A percentile compares a stretch with the other conserved stretches of the same genome.
Evolutionary conservation across 441 rosid species (phyloP).

Genomic region (Rhodomyrtus psidioides): DNA sequence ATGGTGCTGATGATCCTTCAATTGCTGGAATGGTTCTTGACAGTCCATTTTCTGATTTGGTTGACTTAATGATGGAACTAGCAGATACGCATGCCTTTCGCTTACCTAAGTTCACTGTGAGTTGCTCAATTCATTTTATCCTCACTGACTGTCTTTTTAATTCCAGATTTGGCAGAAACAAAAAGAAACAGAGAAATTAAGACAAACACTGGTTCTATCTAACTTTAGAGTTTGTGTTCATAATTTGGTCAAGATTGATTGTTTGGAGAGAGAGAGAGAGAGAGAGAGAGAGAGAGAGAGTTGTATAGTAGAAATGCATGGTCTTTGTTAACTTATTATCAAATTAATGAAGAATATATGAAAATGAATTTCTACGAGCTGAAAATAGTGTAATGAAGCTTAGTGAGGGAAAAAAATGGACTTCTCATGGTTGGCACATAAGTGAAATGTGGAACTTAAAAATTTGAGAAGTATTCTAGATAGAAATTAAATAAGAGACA

Average conservation of each 20-base stretch:
- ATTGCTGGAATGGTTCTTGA: conserved; percentile 98
- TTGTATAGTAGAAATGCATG: neutral
- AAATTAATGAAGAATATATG: neutral
- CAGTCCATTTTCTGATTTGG: conserved; percentile 96
- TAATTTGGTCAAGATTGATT: neutral
- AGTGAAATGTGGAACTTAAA: neutral
- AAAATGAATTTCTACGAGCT: neutral
- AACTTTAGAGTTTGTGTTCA: neutral
- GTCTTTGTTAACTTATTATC: neutral
- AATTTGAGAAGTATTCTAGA: neutral
- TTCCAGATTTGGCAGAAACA: neutral
- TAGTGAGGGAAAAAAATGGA: neutral
- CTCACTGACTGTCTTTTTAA: neutral
- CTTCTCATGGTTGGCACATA: neutral
- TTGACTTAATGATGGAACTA: conserved; percentile 96
- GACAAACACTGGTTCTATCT: neutral
- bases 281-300: neutral
- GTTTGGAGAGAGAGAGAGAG: neutral
- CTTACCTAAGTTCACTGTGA: conserved; percentile 94
- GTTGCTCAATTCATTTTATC: conserved; percentile 14
- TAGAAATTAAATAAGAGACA: neutral
- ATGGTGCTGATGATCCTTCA: conserved; percentile 97
- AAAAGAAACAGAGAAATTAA: neutral
- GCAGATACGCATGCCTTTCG: conserved; percentile 84
- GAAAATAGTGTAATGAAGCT: neutral